Evolutionary conservation across 139 green algal species (phyloP).

Genomic region (Ettlia oleoabundans): DNA sequence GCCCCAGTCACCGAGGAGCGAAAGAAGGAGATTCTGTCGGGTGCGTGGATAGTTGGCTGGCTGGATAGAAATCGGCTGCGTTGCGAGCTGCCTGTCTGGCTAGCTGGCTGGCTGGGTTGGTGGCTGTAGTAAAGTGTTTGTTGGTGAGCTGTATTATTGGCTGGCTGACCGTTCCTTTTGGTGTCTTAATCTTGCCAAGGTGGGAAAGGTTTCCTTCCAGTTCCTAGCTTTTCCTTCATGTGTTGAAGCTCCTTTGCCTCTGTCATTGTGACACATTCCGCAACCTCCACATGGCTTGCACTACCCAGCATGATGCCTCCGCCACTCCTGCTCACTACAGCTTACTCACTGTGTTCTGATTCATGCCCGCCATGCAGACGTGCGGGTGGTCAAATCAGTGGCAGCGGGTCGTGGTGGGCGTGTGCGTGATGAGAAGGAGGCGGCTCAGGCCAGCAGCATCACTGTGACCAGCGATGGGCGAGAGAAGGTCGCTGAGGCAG

Average conservation of each 20-base stretch:
- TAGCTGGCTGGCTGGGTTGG: not conserved
- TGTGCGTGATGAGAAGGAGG: slow-evolving; percentile 45
- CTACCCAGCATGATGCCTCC: not conserved
- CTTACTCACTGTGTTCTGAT: not conserved
- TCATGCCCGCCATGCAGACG: slow-evolving; percentile 1
- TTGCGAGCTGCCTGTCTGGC: too few species aligned
- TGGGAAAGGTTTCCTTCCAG: too few species aligned
- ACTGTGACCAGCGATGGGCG: slow-evolving; percentile 37
- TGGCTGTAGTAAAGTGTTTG: too few species aligned
- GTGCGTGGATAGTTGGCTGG: slow-evolving; percentile 39
- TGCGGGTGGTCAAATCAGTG: slow-evolving; percentile 15
- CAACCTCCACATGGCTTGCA: too few species aligned
- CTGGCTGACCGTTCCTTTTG: too few species aligned
- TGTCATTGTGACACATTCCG: too few species aligned
- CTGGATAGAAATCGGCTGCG: not conserved
- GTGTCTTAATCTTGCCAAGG: too few species aligned
- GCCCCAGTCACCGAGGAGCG: slow-evolving; percentile 70
- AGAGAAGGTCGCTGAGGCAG: slow-evolving; percentile 17
- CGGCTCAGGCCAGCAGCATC: slow-evolving; percentile 33
- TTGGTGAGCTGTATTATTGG: too few species aligned
- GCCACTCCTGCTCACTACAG: not conserved
- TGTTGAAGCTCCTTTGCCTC: too few species aligned
- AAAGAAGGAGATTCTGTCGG: slow-evolving; percentile 67
- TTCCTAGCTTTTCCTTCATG: too few species aligned
- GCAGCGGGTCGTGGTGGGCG: slow-evolving; percentile 42